These are phyloP conservation scores for Fusarium ambrosium DNA, from an alignment of 2,329 filamentous ascomycete species.

Conservation along the genomic window DNA sequence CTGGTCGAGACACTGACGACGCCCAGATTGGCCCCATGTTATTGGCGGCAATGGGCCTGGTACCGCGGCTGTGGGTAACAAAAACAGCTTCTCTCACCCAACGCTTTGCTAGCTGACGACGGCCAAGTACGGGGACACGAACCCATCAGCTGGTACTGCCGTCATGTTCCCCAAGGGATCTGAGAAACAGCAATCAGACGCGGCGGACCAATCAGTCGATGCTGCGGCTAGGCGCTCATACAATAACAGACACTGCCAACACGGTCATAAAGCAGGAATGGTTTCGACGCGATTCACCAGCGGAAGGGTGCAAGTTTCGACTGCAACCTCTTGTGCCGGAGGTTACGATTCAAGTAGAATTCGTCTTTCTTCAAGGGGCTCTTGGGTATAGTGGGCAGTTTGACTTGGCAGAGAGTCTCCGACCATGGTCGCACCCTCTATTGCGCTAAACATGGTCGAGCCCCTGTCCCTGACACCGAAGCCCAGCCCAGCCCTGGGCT, in stretches of 20 bases:
- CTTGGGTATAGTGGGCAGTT: constrained; percentile 26
- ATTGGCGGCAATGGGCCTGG: constrained; percentile 30
- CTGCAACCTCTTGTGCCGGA: background rate
- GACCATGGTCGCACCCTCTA: constrained; percentile 38
- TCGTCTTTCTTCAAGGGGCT: constrained; percentile 21
- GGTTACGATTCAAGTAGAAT: constrained; percentile 12
- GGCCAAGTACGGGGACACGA: constrained; percentile 18
- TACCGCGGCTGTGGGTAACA: constrained; percentile 29
- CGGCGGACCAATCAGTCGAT: constrained; percentile 29
- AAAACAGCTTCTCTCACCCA: constrained; percentile 33
- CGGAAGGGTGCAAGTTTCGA: constrained; percentile 10
- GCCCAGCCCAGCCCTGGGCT: constrained; percentile 22
- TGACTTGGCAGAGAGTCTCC: constrained; percentile 45
- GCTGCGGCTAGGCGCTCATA: constrained; percentile 12
- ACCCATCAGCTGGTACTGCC: constrained; percentile 12
- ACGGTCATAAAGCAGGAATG: constrained; percentile 31
- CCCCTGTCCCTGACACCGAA: constrained; percentile 37
- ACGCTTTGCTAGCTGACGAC: constrained; percentile 23
- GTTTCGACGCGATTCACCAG: constrained; percentile 33
- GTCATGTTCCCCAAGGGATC: constrained; percentile 8
- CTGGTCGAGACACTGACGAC: constrained; percentile 17
- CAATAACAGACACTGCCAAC: constrained; percentile 25
- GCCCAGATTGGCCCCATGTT: constrained; percentile 19
- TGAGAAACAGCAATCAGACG: constrained; percentile 38
- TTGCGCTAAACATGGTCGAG: constrained; percentile 37